A percentile compares a stretch with the other conserved stretches of the same genome.
Evolutionary conservation across 208 protist species (phyloP).

Genomic region (Acanthamoeba lenticulata): DNA sequence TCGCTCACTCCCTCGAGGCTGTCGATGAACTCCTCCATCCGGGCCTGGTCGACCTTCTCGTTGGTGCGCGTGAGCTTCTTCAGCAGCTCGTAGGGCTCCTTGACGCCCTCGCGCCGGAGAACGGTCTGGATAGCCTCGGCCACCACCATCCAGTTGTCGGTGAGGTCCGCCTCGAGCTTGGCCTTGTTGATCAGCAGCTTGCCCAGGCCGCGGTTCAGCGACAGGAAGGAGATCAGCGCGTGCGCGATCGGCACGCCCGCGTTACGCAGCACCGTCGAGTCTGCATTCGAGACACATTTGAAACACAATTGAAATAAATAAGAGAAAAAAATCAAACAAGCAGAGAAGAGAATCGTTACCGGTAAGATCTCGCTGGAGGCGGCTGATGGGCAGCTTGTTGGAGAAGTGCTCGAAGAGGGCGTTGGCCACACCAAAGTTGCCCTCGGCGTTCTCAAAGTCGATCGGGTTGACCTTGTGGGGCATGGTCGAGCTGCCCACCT

Average conservation of each 20-base stretch:
- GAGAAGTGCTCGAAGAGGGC: constrained; percentile 94
- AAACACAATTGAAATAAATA: too few relatives aligned
- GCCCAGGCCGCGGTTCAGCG: constrained; percentile 90
- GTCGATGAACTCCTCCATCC: constrained; percentile 90
- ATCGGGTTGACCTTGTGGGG: constrained; percentile 98
- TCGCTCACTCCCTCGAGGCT: constrained; percentile 89
- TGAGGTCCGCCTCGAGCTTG: constrained; percentile 90
- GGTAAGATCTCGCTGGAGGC: constrained; percentile 95
- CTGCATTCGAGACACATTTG: constrained; percentile 58
- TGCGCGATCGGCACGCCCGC: constrained; percentile 94
- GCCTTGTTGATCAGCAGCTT: constrained; percentile 91
- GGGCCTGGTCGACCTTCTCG: constrained; percentile 82
- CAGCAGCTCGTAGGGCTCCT: constrained; percentile 63
- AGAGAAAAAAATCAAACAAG: background rate
- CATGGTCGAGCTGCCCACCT: constrained; percentile 96
- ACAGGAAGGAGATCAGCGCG: constrained; percentile 90
- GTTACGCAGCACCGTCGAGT: constrained; percentile 95
- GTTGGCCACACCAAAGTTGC: constrained; percentile 95
- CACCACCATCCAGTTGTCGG: constrained; percentile 94
- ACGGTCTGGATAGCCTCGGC: constrained; percentile 96
- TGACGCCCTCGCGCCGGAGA: constrained; percentile 84
- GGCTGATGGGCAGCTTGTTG: constrained; percentile 94
- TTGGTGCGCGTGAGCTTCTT: constrained; percentile 83
- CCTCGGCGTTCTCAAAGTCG: constrained; percentile 98
- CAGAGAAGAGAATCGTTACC: background rate